Conservation (phyloP, 2,329 filamentous ascomycete species). For the Penicillium sp. region DNA sequence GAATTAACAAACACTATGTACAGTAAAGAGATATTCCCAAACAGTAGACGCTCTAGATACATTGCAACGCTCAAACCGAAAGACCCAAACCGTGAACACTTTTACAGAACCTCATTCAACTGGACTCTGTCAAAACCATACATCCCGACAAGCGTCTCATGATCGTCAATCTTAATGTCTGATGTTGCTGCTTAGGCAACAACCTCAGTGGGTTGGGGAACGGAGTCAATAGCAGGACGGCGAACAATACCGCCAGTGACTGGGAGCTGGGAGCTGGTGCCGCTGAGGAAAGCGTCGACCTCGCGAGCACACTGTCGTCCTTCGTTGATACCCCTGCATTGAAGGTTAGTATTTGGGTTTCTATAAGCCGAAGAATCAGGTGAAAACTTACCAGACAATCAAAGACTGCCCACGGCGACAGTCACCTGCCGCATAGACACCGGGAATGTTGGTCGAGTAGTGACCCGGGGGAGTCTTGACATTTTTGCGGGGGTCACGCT, state of each 20-base stretch:
- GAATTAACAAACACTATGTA: slow-evolving; percentile 13
- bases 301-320: slow-evolving; percentile 90
- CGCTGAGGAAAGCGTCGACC: slow-evolving; percentile 83
- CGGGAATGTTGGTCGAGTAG: slow-evolving; percentile 84
- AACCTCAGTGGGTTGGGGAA: slow-evolving; percentile 36
- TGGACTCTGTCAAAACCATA: slow-evolving; percentile 7
- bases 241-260: slow-evolving; percentile 93
- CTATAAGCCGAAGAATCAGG: too few relatives aligned
- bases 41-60: slow-evolving; percentile 23
- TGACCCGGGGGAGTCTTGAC: slow-evolving; percentile 89
- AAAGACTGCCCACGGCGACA: slow-evolving; percentile 92
- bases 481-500: slow-evolving; percentile 91
- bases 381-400: slow-evolving; percentile 79
- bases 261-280: slow-evolving; percentile 73
- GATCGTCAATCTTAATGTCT: slow-evolving; percentile 15
- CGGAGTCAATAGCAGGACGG: slow-evolving; percentile 60
- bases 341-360: slow-evolving; percentile 3
- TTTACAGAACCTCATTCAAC: background rate
- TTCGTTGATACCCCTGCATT: slow-evolving; percentile 85
- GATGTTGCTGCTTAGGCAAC: slow-evolving; percentile 26
- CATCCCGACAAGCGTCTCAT: slow-evolving; percentile 2
- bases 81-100: slow-evolving; percentile 1
- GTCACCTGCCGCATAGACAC: slow-evolving; percentile 92
- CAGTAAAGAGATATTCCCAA: slow-evolving; percentile 14
- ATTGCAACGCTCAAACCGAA: slow-evolving; percentile 17